These are phyloP conservation scores for Lepiota subincarnata DNA, from an alignment of 768 basidiomycete species.

Conservation along the genomic window DNA sequence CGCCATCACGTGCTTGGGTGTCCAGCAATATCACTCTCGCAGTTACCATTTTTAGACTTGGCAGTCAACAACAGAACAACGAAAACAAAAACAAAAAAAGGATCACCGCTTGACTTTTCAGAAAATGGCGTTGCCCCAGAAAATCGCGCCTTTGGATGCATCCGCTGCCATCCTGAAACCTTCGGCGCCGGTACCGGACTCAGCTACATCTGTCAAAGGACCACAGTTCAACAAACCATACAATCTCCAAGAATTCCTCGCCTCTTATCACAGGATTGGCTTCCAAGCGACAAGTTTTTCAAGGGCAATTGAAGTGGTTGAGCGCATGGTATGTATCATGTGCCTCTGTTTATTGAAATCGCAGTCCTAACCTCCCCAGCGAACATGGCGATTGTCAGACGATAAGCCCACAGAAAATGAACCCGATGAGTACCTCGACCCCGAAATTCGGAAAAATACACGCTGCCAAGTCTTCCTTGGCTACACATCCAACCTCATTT, in stretches of 20 bases:
- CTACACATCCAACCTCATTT: slow-evolving; percentile 98
- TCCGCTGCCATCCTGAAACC: slow-evolving; percentile 75
- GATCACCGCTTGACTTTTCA: no score
- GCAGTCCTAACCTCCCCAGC: slow-evolving; percentile 36
- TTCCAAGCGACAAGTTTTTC: slow-evolving; percentile 97
- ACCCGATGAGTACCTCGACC: slow-evolving; percentile 56
- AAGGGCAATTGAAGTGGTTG: slow-evolving; percentile 83
- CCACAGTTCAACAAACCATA: slow-evolving; percentile 77
- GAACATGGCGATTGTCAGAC: slow-evolving; percentile 86
- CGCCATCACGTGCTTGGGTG: slow-evolving; percentile 7
- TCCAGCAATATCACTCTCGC: neutral
- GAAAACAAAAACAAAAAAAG: no score
- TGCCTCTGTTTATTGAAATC: neutral
- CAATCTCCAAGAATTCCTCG: slow-evolving; percentile 65
- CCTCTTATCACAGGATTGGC: slow-evolving; percentile 85
- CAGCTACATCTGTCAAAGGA: slow-evolving; percentile 72
- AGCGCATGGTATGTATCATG: slow-evolving; percentile 72
- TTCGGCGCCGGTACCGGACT: slow-evolving; percentile 65
- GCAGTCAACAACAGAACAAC: no score
- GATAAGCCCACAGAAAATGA: slow-evolving; percentile 73
- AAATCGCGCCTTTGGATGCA: slow-evolving; percentile 42
- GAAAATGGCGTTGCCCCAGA: neutral
- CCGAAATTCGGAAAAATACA: slow-evolving; percentile 59
- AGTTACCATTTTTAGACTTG: neutral
- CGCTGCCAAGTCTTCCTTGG: slow-evolving; percentile 92